phyloP scores from a whole-genome alignment of 2,329 filamentous ascomycete genomes.

The Alternaria sp. region DNA sequence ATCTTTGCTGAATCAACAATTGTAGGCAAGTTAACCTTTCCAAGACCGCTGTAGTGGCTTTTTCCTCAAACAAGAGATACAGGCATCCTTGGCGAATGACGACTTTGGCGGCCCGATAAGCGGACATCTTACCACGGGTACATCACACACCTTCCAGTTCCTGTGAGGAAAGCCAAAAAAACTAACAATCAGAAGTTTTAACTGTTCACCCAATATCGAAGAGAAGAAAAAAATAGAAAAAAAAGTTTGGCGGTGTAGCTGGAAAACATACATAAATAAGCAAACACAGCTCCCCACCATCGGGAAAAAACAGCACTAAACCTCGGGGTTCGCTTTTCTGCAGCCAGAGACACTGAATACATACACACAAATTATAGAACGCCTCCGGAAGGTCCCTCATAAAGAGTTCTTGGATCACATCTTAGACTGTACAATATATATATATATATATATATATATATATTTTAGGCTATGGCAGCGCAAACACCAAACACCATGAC shows the following conservation, averaged over 20 bases:
- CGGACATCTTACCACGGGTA: conserved; percentile 1
- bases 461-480: neutral
- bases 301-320: neutral
- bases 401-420: neutral
- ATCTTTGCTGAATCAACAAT: neutral
- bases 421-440: neutral
- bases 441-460: too few species aligned
- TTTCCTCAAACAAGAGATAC: neutral
- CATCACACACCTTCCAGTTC: neutral
- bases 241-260: neutral
- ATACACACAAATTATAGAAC: neutral
- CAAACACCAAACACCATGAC: neutral
- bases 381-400: too few species aligned
- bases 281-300: conserved; percentile 1
- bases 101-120: conserved; percentile 9
- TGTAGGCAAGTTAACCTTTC: neutral
- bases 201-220: neutral
- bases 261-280: neutral
- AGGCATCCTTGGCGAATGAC: conserved; percentile 4
- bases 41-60: neutral
- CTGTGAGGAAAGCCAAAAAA: neutral
- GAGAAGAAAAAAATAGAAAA: neutral
- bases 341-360: neutral
- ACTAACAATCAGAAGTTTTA: neutral
- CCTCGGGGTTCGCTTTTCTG: neutral